phyloP scores from a whole-genome alignment of 192 early-diverging fungal genomes.

The Coemansia sp. region DNA sequence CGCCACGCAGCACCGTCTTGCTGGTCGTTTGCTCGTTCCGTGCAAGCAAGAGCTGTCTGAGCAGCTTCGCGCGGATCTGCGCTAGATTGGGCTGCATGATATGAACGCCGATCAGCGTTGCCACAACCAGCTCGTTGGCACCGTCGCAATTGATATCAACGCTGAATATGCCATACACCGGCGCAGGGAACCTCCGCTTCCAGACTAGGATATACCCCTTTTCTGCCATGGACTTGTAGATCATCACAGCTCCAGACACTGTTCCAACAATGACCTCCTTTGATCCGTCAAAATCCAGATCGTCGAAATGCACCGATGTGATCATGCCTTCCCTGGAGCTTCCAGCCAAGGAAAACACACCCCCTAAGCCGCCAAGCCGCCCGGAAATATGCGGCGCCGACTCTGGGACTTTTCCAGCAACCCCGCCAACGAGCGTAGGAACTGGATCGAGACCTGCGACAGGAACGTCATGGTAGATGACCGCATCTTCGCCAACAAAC shows the following conservation, averaged over 20 bases:
- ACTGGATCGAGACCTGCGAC: conserved; percentile 51
- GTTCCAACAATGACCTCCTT: conserved; percentile 51
- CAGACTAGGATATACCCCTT: conserved; percentile 49
- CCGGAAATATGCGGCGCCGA: conserved; percentile 33
- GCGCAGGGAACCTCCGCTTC: conserved; percentile 48
- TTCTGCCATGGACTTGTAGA: conserved; percentile 42
- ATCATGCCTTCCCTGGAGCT: conserved; percentile 46
- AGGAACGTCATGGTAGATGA: conserved; percentile 50
- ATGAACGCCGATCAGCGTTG: conserved; percentile 54
- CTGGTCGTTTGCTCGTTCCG: conserved; percentile 13
- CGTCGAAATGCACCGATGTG: conserved; percentile 50
- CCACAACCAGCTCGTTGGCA: conserved; percentile 51
- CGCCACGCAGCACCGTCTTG: background rate
- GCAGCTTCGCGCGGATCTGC: conserved; percentile 33
- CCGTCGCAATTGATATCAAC: conserved; percentile 54
- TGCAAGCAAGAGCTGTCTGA: conserved; percentile 30
- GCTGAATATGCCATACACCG: conserved; percentile 46
- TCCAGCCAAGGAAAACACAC: conserved; percentile 43
- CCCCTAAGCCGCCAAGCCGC: conserved; percentile 40
- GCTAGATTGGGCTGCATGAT: conserved; percentile 52
- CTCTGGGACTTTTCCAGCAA: conserved; percentile 27
- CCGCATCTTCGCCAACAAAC: conserved; percentile 51
- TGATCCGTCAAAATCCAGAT: conserved; percentile 37
- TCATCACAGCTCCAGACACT: conserved; percentile 43
- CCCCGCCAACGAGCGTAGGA: conserved; percentile 47